Evolutionary conservation across 225 moss, liverwort and hornwort species (phyloP).

Genomic region (Climacium dendroides): DNA sequence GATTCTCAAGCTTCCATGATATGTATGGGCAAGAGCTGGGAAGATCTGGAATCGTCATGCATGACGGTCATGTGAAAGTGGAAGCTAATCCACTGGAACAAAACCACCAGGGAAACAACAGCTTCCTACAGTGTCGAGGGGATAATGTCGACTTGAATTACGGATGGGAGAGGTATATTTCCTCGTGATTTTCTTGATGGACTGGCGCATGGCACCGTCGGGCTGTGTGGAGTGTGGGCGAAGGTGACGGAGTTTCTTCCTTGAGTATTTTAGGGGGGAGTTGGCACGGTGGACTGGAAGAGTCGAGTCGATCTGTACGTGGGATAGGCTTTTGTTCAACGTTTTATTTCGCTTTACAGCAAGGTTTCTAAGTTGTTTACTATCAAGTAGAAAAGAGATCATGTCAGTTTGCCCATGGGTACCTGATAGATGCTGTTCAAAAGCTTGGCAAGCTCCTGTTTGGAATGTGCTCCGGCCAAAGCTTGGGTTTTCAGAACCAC

Average conservation of each 20-base stretch:
- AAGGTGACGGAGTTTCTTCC: background rate
- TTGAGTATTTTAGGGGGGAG: background rate
- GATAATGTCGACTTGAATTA: constrained; percentile 35
- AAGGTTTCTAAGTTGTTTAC: background rate
- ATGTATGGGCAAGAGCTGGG: background rate
- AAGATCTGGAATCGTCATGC: background rate
- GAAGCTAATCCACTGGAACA: background rate
- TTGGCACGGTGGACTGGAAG: background rate
- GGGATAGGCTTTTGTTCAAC: background rate
- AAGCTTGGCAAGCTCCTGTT: background rate
- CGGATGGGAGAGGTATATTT: constrained; percentile 47
- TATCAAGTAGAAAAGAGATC: background rate
- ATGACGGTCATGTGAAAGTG: constrained; percentile 5
- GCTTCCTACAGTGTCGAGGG: constrained; percentile 13
- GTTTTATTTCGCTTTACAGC: background rate
- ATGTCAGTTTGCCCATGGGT: background rate
- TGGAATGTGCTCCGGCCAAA: background rate
- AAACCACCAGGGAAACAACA: background rate
- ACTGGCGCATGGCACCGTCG: background rate
- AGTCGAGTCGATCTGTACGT: background rate
- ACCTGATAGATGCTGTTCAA: background rate
- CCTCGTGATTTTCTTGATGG: background rate
- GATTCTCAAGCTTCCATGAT: constrained; percentile 20
- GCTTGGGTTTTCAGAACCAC: background rate
- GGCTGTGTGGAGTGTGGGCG: background rate